Evolutionary conservation across 228 moss, liverwort and hornwort species (phyloP), one percentile per base, ranked within the genome.

Genomic region (Sphagnum fallax): DNA sequence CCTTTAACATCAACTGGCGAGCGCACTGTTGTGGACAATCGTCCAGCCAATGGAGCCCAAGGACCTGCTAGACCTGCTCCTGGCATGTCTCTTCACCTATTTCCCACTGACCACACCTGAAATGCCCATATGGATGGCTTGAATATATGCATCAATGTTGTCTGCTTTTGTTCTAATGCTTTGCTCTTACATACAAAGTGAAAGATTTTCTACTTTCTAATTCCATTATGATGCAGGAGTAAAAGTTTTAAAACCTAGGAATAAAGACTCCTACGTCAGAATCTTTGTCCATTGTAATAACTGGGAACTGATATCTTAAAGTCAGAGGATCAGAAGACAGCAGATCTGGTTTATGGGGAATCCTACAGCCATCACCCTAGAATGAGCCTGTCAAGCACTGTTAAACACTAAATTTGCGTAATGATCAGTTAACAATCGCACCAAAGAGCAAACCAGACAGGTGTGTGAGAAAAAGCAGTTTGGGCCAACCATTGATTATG

Each of bases 31-130:
- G 65, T 47, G 47, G 88, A 90, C 65, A 77, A 75, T 52, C 75
- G 82, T 63, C 71, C 68, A 16, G 50, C 85, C 7, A 88, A 85
- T 52, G 87, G 87, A 62, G 72, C 72, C 2, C 79, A 77, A 70
- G 61, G 62, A 6, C n/a, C 52, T 70, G 74, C 85, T 48, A 88
- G 83, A 52, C 73, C 82, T 52, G 74, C 84, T 12, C 74, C 82
- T 67, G 86, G 86, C 48, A 77, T 16, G 85, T 66, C 60, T 16
- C 67, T 67, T 6, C 52, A 52, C 51, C 66, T 14, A 47, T 47
- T 47, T 32, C 32, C 32, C 32, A 32, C 32, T 32, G 32, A 32
- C 32, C 32, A 32, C 32, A 32, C 32, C 32, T 32, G 32, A 32
- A 32, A 32, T 62, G 62, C 62, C 4, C 18, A 16, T 10, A 8